Conservation (phyloP, 345 rosid species). For the Isatis tinctoria region DNA sequence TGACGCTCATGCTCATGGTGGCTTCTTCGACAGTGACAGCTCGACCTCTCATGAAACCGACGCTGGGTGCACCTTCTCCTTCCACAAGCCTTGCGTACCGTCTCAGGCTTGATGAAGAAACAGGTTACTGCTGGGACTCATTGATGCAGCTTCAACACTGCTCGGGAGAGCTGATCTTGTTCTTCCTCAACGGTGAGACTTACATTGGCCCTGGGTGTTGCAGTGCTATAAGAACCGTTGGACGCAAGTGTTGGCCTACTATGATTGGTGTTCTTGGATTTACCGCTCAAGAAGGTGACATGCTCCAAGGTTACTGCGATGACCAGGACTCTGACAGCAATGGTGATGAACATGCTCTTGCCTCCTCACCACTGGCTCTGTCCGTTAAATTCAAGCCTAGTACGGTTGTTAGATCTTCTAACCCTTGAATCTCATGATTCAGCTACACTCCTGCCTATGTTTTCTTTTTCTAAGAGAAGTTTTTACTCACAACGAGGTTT, state of each 20-base stretch:
- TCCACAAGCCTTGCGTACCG: slow-evolving; percentile 32
- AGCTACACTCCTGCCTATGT: neutral
- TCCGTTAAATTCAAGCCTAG: slow-evolving; percentile 9
- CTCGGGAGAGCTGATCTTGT: slow-evolving; percentile 61
- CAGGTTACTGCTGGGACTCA: slow-evolving; percentile 69
- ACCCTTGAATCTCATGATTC: neutral
- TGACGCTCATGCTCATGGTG: slow-evolving; percentile 14
- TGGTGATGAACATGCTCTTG: slow-evolving; percentile 10
- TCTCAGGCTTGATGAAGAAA: slow-evolving; percentile 42
- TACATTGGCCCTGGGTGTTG: slow-evolving; percentile 61
- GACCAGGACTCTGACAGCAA: slow-evolving; percentile 3
- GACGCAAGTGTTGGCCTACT: slow-evolving; percentile 58
- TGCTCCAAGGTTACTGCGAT: slow-evolving; percentile 72
- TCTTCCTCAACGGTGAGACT: slow-evolving; percentile 75
- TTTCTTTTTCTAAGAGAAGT: neutral
- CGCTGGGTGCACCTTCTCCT: slow-evolving; percentile 7
- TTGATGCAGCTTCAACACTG: slow-evolving; percentile 72
- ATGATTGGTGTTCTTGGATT: slow-evolving; percentile 58
- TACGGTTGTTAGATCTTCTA: slow-evolving; percentile 12
- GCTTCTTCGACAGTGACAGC: slow-evolving; percentile 22
- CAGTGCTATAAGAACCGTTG: slow-evolving; percentile 49
- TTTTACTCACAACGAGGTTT: neutral
- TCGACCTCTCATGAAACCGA: slow-evolving; percentile 27
- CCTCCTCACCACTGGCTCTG: slow-evolving; percentile 23
- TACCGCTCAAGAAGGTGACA: slow-evolving; percentile 56